Percentiles rank a stretch among this genome's conserved stretches.
These are phyloP conservation scores for Gymnopilus dilepis DNA, from an alignment of 768 basidiomycete species.

Conservation along the genomic window DNA sequence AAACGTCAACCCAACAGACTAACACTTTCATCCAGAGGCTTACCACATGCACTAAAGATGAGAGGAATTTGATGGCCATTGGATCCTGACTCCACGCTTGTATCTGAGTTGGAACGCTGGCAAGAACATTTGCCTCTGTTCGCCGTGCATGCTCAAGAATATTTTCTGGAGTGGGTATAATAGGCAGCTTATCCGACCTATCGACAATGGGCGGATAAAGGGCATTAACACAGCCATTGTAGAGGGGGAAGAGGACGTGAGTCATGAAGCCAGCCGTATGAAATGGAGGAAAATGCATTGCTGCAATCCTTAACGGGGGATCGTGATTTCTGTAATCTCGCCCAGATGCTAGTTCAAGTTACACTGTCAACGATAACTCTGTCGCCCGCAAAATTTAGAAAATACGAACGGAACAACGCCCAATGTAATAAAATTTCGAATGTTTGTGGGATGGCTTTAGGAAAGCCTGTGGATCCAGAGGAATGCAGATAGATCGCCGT, in stretches of 20 bases:
- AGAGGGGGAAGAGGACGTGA: slow-evolving; percentile 39
- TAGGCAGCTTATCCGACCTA: slow-evolving; percentile 30
- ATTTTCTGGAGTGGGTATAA: slow-evolving; percentile 34
- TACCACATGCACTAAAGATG: slow-evolving; percentile 29
- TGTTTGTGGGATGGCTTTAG: slow-evolving; percentile 45
- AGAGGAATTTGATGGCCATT: slow-evolving; percentile 28
- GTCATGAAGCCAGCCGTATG: slow-evolving; percentile 38
- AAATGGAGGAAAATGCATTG: slow-evolving; percentile 44
- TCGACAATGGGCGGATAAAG: slow-evolving; percentile 39
- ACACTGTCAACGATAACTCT: background rate
- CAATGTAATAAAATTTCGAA: slow-evolving; percentile 37
- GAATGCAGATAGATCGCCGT: slow-evolving; percentile 48
- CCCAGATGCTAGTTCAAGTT: background rate
- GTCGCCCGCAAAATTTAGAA: background rate
- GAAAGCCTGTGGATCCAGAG: slow-evolving; percentile 54
- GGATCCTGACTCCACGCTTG: slow-evolving; percentile 41
- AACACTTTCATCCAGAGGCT: background rate
- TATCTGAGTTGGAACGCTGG: slow-evolving; percentile 44
- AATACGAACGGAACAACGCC: slow-evolving; percentile 37
- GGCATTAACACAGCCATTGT: slow-evolving; percentile 25
- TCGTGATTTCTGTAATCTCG: slow-evolving; percentile 20
- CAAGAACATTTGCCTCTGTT: slow-evolving; percentile 33
- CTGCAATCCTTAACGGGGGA: slow-evolving; percentile 28
- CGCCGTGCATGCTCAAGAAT: slow-evolving; percentile 38
- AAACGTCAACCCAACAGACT: background rate